A percentile compares a stretch with the other conserved stretches of the same genome.
Conservation (phyloP, 352 stramenopile species). For the Phytophthora constricta region DNA sequence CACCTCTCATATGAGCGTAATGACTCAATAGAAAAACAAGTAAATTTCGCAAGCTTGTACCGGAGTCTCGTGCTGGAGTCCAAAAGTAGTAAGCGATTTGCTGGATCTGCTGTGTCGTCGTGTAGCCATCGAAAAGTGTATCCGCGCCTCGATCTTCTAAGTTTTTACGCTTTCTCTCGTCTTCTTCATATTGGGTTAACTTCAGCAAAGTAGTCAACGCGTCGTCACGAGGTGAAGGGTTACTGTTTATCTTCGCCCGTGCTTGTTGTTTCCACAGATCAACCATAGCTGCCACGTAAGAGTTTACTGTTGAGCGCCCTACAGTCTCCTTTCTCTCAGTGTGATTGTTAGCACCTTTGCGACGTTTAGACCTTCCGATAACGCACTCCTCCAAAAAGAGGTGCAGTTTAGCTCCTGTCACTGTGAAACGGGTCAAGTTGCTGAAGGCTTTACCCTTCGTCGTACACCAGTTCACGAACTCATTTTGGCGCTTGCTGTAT, state of each 20-base stretch:
- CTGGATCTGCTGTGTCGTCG: background rate
- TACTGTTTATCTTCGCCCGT: background rate
- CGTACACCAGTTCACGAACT: background rate
- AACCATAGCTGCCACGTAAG: slow-evolving; percentile 1
- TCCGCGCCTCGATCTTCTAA: slow-evolving; percentile 3
- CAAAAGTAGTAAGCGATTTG: background rate
- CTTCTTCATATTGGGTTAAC: slow-evolving; percentile 5
- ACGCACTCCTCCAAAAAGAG: background rate
- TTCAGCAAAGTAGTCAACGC: slow-evolving; percentile 7
- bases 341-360: background rate
- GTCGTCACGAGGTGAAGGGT: slow-evolving; percentile 1
- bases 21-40: slow-evolving; percentile 10
- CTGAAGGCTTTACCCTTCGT: background rate
- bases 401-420: background rate
- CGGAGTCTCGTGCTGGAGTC: background rate
- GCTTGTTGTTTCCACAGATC: slow-evolving; percentile 9
- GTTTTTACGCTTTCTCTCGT: slow-evolving; percentile 7
- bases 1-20: slow-evolving; percentile 9
- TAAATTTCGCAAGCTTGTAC: slow-evolving; percentile 5
- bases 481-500: background rate
- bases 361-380: background rate
- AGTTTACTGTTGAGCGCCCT: background rate
- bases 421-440: background rate
- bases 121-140: slow-evolving; percentile 9
- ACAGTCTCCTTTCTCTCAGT: background rate